phyloP scores from a whole-genome alignment of 1,284 basidiomycete species.

The Cutaneotrichosporon dermatis region DNA sequence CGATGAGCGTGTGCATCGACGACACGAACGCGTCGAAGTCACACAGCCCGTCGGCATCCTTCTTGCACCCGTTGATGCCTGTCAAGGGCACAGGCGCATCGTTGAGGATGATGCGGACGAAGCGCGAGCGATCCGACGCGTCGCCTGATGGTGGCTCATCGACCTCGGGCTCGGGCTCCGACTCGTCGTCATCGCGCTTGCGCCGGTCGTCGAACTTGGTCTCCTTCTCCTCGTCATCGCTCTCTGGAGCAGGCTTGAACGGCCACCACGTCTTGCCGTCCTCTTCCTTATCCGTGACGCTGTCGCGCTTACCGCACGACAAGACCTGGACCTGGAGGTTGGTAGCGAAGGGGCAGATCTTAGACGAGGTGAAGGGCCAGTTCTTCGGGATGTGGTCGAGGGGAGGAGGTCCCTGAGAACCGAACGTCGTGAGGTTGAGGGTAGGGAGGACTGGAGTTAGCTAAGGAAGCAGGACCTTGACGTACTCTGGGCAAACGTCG shows the following conservation, averaged over 20 bases:
- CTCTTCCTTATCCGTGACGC: neutral
- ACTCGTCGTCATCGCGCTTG: constrained; percentile 5
- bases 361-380: constrained; percentile 48
- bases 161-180: neutral
- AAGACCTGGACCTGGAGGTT: constrained; percentile 62
- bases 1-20: constrained; percentile 53
- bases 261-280: constrained; percentile 13
- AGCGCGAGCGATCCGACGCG: neutral
- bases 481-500: constrained; percentile 44
- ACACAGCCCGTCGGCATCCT: constrained; percentile 56
- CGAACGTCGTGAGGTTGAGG: constrained; percentile 65
- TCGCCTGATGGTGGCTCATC: constrained; percentile 28
- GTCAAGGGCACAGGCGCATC: constrained; percentile 62
- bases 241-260: neutral
- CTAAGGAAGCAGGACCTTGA: neutral
- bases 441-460: constrained; percentile 54
- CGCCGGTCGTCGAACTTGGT: constrained; percentile 1
- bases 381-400: constrained; percentile 63
- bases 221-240: constrained; percentile 1
- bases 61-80: constrained; percentile 44
- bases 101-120: constrained; percentile 55
- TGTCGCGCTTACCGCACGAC: constrained; percentile 43
- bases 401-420: constrained; percentile 64
- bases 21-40: constrained; percentile 55
- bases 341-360: constrained; percentile 55